Percentiles rank a stretch among this genome's conserved stretches.
phyloP scores from a whole-genome alignment of 805 yeast species.

The Wickerhamiella australiensis region DNA sequence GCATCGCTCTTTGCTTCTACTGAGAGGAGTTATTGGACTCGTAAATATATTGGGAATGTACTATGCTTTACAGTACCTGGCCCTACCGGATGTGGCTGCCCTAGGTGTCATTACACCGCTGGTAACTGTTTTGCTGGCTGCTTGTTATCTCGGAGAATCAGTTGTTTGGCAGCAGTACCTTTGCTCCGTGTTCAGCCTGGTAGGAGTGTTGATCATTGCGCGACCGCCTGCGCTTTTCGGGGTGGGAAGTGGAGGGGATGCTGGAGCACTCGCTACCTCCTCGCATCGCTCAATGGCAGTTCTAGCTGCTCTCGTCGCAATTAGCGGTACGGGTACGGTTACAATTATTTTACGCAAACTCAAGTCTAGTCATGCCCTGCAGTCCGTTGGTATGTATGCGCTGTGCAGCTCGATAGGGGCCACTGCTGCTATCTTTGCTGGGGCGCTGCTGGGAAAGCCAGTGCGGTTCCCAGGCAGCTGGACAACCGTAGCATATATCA shows the following conservation, averaged over 20 bases:
- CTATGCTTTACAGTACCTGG: slow-evolving; percentile 57
- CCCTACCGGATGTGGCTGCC: slow-evolving; percentile 70
- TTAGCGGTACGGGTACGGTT: not conserved
- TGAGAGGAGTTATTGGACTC: slow-evolving; percentile 65
- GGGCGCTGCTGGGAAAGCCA: slow-evolving; percentile 22
- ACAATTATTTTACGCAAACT: slow-evolving; percentile 46
- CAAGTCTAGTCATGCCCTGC: slow-evolving; percentile 61
- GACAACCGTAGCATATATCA: slow-evolving; percentile 44
- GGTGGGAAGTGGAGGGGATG: not conserved
- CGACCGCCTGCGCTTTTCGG: slow-evolving; percentile 67
- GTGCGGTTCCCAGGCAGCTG: not conserved
- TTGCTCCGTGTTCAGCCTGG: slow-evolving; percentile 55
- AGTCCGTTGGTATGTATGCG: slow-evolving; percentile 70
- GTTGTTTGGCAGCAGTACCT: slow-evolving; percentile 55
- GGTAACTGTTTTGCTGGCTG: slow-evolving; percentile 63
- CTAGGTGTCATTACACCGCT: slow-evolving; percentile 70
- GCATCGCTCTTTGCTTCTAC: slow-evolving; percentile 39
- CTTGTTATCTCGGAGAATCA: slow-evolving; percentile 50
- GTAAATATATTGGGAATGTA: slow-evolving; percentile 72
- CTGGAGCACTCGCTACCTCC: not conserved
- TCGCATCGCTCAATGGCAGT: slow-evolving; percentile 23
- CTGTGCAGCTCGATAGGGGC: slow-evolving; percentile 46
- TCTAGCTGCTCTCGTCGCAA: not conserved
- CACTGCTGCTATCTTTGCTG: slow-evolving; percentile 15
- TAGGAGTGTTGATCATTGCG: slow-evolving; percentile 71